Evolutionary conservation across 805 yeast genomes (phyloP).

Genomic region (Barnettozyma sp.): DNA sequence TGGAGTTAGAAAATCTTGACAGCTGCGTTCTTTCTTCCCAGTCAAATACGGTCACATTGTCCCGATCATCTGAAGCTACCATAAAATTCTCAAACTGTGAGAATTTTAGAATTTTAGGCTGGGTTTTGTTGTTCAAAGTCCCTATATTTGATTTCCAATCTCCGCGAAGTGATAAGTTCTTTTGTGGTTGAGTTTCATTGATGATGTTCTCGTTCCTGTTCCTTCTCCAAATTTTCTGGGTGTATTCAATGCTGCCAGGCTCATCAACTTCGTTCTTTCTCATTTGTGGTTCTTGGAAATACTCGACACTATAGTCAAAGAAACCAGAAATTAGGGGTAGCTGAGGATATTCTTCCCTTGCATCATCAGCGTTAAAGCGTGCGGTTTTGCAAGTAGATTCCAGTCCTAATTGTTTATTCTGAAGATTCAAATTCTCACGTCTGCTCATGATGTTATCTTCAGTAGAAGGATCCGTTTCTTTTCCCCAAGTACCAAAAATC

Average conservation of each 20-base stretch:
- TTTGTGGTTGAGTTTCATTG: constrained; percentile 85
- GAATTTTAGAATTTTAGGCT: constrained; percentile 71
- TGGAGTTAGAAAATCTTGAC: constrained; percentile 71
- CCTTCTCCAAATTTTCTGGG: constrained; percentile 80
- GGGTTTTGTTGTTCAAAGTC: constrained; percentile 63
- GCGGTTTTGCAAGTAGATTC: constrained; percentile 54
- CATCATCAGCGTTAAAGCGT: constrained; percentile 33
- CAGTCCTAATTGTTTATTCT: constrained; percentile 30
- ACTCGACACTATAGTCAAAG: constrained; percentile 73
- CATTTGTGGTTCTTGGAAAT: constrained; percentile 95
- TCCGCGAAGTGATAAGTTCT: constrained; percentile 73
- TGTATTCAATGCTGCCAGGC: constrained; percentile 84
- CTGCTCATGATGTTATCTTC: constrained; percentile 9
- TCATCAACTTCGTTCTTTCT: constrained; percentile 78
- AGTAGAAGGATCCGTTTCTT: constrained; percentile 14
- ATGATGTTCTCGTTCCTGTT: constrained; percentile 83
- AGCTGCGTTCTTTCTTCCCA: constrained; percentile 61
- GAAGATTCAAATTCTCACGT: constrained; percentile 4
- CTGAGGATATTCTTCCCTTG: constrained; percentile 21
- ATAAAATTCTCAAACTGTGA: constrained; percentile 87
- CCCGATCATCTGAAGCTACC: constrained; percentile 76
- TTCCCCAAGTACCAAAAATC: constrained; percentile 24
- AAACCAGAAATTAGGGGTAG: constrained; percentile 57
- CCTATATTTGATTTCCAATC: constrained; percentile 69
- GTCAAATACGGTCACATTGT: constrained; percentile 79